Evolutionary conservation across 2,329 filamentous ascomycete species (phyloP), one percentile per base, ranked within the genome.

Genomic region (Penicillium italicum): DNA sequence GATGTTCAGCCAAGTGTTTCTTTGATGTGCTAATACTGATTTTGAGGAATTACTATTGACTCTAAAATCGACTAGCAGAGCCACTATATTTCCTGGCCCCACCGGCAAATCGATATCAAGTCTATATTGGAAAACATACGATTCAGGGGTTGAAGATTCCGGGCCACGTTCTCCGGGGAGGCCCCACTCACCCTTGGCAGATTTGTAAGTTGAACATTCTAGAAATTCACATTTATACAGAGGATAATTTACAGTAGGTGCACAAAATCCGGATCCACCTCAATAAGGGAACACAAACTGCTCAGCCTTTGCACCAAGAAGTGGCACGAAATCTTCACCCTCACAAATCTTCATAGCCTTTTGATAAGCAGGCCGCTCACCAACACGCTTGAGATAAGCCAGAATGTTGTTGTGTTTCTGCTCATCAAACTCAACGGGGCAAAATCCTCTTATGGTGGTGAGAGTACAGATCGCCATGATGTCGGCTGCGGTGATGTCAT

Each of bases 391-490:
- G 45, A 65, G 42, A 46, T 63, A 65, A 11, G 58, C 57, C 16
- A 65, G 52, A 38, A 64, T 41, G 34, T 63, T 36, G 43, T 52
- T 56, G 43, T 65, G 57, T 37, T 58, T 64, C 16, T 55, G 51
- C 20, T 40, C 48, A 52, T 65, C 62, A 24, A 44, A 62, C 3
- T 60, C 58, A 16, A 64, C 22, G 1, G 58, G 53, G 18, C 26
- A 53, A 34, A 64, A 64, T 1, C 63, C 62, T 12, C 63, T 51
- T 60, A 65, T 65, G 2, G 63, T 65, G 1, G 63, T 65, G 40
- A 65, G 49, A 1, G 56, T 62, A 36, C 58, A 60, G 28, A 64
- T 37, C 3, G 44, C 58, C 56, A 65, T 65, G 26, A 64, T 59
- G 59, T 65, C 63, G 5, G 63, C 63, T 2, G 62, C 60, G 2